phyloP scores from a whole-genome alignment of 345 rosid genomes.

The Psidium friedrichsthalianum region DNA sequence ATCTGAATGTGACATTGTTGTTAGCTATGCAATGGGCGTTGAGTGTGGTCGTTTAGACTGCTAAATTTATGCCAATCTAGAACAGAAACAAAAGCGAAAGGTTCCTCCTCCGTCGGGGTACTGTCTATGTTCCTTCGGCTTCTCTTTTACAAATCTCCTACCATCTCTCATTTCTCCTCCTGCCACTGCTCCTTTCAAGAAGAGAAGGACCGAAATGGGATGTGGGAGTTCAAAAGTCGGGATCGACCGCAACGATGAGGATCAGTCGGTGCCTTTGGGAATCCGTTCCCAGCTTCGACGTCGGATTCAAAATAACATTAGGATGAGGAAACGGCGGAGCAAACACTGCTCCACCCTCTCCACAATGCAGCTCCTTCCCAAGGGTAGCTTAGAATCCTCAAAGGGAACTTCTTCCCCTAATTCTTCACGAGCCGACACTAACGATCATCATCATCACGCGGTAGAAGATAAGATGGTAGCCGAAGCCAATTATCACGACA shows the following conservation, averaged over 20 bases:
- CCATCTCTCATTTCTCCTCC: background rate
- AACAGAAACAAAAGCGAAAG: background rate
- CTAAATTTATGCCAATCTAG: background rate
- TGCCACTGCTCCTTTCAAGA: background rate
- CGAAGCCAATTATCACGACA: background rate
- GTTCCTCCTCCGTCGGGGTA: background rate
- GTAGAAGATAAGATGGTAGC: background rate
- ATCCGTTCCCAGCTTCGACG: background rate
- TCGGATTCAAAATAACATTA: background rate
- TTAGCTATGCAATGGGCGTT: background rate
- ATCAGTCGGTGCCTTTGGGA: background rate
- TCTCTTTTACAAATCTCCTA: background rate
- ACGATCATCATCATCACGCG: background rate
- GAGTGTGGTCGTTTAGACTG: background rate
- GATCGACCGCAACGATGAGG: background rate
- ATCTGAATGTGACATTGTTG: background rate
- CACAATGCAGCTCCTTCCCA: background rate
- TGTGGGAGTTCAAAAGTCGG: background rate
- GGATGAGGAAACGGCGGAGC: background rate
- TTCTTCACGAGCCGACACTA: background rate
- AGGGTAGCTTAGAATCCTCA: background rate
- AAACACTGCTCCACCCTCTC: background rate
- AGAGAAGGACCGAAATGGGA: background rate
- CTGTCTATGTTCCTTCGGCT: background rate
- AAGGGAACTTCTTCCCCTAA: background rate